Conservation (phyloP, 164 flowering plant genomes). For the Liriodendron chinense region DNA sequence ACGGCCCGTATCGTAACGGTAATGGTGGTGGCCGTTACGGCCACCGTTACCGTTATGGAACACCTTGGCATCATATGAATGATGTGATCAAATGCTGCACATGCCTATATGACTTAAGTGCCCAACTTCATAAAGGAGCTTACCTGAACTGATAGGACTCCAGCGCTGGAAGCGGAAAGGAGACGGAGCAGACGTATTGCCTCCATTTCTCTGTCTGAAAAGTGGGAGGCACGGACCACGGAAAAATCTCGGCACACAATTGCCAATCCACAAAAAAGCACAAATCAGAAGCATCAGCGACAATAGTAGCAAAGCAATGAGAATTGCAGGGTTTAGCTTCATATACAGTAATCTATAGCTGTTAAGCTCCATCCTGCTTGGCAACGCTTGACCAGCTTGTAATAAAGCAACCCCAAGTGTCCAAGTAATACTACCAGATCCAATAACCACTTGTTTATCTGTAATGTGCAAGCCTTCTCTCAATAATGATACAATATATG, state of each 20-base stretch:
- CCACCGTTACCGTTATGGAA: too few relatives aligned
- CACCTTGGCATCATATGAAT: background rate
- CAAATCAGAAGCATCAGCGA: constrained; percentile 59
- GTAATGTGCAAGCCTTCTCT: constrained; percentile 90
- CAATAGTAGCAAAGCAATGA: constrained; percentile 41
- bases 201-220: constrained; percentile 56
- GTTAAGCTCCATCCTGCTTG: constrained; percentile 35
- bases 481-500: constrained; percentile 71
- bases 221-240: constrained; percentile 69
- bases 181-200: constrained; percentile 55
- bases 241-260: constrained; percentile 56
- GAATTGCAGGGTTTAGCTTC: constrained; percentile 55
- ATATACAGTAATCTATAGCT: constrained; percentile 43
- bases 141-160: constrained; percentile 88
- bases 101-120: background rate
- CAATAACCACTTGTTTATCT: constrained; percentile 63
- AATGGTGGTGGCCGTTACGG: too few relatives aligned
- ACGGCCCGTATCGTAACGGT: too few relatives aligned
- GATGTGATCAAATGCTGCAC: background rate
- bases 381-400: constrained; percentile 69
- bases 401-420: constrained; percentile 91
- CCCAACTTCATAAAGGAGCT: background rate
- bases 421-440: constrained; percentile 98
- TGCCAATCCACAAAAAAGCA: constrained; percentile 58
- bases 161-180: constrained; percentile 80